Evolutionary conservation across 805 yeast genomes (phyloP).

Genomic region (Huiozyma naganishii): DNA sequence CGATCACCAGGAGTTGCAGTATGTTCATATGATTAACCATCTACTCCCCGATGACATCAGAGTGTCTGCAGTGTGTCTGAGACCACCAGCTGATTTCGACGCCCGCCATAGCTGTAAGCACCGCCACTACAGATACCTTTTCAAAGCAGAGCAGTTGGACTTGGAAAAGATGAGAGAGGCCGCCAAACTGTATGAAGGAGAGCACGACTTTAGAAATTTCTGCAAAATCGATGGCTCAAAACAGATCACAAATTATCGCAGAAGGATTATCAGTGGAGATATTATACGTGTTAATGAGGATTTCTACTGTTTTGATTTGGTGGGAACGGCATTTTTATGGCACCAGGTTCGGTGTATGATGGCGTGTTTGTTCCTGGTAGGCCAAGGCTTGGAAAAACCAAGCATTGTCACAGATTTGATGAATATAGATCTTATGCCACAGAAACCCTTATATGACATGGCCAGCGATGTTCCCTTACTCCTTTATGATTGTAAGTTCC

Average conservation of each 20-base stretch:
- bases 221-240: constrained; percentile 92
- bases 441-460: constrained; percentile 75
- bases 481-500: constrained; percentile 73
- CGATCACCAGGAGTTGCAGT: constrained; percentile 66
- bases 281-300: constrained; percentile 34
- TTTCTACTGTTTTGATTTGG: constrained; percentile 59
- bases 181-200: constrained; percentile 49
- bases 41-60: constrained; percentile 73
- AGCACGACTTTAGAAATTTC: constrained; percentile 86
- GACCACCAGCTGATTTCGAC: constrained; percentile 77
- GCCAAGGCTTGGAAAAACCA: constrained; percentile 63
- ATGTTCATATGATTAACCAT: constrained; percentile 63
- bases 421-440: constrained; percentile 44
- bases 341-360: constrained; percentile 96
- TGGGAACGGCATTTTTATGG: constrained; percentile 91
- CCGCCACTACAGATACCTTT: constrained; percentile 80
- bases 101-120: constrained; percentile 86
- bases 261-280: constrained; percentile 47
- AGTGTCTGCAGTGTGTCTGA: constrained; percentile 67
- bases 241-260: constrained; percentile 69
- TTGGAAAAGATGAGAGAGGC: constrained; percentile 60
- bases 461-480: constrained; percentile 85
- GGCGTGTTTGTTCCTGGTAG: constrained; percentile 70
- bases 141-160: constrained; percentile 48
- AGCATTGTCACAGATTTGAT: constrained; percentile 46